Evolutionary conservation across 495 filamentous ascomycete genomes (phyloP).

Genomic region (Polyplosphaeria fusca): DNA sequence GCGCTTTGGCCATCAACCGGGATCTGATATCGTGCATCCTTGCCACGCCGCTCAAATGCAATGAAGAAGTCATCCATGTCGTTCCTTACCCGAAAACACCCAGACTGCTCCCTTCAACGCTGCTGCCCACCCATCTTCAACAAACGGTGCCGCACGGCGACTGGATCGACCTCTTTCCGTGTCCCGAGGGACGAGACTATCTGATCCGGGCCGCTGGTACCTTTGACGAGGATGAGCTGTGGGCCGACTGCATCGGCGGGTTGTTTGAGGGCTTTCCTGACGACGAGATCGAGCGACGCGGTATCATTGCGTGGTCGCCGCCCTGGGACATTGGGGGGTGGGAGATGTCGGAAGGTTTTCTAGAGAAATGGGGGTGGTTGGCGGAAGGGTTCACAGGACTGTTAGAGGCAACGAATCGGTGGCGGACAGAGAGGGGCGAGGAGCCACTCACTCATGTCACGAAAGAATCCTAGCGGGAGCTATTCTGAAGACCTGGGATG

Average conservation of each 20-base stretch:
- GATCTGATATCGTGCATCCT: conserved; percentile 41
- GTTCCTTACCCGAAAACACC: conserved; percentile 35
- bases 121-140: conserved; percentile 44
- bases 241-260: conserved; percentile 43
- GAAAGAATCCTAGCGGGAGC: too few species aligned
- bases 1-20: conserved; percentile 43
- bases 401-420: conserved; percentile 46
- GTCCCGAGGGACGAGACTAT: conserved; percentile 41
- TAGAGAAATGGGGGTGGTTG: conserved; percentile 48
- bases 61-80: conserved; percentile 39
- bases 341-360: conserved; percentile 50
- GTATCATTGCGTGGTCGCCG: conserved; percentile 44
- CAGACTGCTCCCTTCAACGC: conserved; percentile 33
- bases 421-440: conserved; percentile 43
- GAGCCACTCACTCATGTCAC: too few species aligned
- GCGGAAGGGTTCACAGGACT: conserved; percentile 33
- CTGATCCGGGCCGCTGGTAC: conserved; percentile 41
- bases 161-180: conserved; percentile 46
- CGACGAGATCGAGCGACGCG: conserved; percentile 40
- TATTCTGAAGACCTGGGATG: too few species aligned
- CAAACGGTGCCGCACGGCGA: conserved; percentile 41
- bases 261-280: conserved; percentile 45
- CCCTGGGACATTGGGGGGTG: conserved; percentile 46
- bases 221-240: conserved; percentile 46
- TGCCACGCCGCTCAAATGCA: conserved; percentile 23